Base-by-base conservation (phyloP, 179 eudicot species). In the Carnegiea gigantea region DNA sequence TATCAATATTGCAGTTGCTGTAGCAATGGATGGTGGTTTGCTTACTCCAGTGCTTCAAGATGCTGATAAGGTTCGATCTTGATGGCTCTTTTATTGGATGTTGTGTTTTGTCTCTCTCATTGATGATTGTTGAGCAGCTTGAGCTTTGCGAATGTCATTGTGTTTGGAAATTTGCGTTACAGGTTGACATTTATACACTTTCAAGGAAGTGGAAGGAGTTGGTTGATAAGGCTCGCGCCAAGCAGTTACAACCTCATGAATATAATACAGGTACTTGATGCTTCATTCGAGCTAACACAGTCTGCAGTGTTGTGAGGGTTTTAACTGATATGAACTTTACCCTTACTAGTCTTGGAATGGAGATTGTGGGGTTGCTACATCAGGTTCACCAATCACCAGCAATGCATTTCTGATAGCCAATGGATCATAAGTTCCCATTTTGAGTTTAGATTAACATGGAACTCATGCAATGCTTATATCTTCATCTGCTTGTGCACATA, bases 121-220 rank as follows among this genome's bases (percentile, higher is more conserved):
- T 73, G 60, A 62, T 20, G 24, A 13, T 72, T 40, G 48, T 38
- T 53, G 81, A 18, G 21, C 30, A 28, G 30, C 30, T 28, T 28
- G 30, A 28, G 30, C 49, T 57, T 14, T 20, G 62, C 17, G 64
- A 36, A 72, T 51, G 48, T 44, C 23, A 72, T 59, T 60, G 75
- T 48, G 10, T 17, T 78, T 10, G 70, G 43, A 26, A 14, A 21
- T 43, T 48, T 68, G 85, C 46, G 2, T 78, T 80, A 40, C 79
- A 96, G 97, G 89, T 92, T 84, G 99, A 94, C 75, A 84, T 95
- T 24, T 95, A 93, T 84, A 79, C 95, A 6, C 89, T 95, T 73
- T 95, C 98, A 71, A 90, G 97, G 80, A 96, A 92, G 87, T 96
- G 98, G 98, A 96, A 94, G 88, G 99, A 96, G 86, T 90, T 96